Percentiles rank a stretch among this genome's conserved stretches.
Conservation (phyloP, 164 flowering plant genomes). For the Annona squamosa region DNA sequence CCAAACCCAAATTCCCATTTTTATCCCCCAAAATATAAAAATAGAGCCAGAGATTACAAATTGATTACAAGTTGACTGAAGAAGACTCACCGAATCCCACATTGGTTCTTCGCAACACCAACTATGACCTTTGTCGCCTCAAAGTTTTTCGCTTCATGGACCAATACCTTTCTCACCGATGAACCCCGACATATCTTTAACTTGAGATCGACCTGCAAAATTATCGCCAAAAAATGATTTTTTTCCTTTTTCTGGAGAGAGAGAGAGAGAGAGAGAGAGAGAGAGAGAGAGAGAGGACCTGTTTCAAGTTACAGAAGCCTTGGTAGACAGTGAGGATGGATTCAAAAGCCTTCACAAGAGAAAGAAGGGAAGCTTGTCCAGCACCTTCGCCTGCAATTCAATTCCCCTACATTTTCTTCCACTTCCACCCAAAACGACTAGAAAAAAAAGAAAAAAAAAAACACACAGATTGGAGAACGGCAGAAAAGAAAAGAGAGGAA, state of each 20-base stretch:
- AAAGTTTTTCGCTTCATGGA: conserved; percentile 57
- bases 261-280: neutral
- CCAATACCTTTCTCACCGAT: conserved; percentile 53
- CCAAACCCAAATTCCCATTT: neutral
- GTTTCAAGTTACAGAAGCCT: conserved; percentile 96
- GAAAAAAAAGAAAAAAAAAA: neutral
- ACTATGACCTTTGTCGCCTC: conserved; percentile 56
- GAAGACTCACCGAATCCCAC: conserved; percentile 18
- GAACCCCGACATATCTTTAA: conserved; percentile 90
- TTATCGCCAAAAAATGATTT: neutral
- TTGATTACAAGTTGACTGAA: too few species aligned
- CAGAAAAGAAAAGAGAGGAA: neutral
- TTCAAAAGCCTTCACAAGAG: conserved; percentile 80
- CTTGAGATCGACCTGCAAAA: conserved; percentile 77
- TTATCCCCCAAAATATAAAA: neutral
- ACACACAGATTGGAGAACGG: neutral
- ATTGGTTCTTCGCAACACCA: conserved; percentile 48
- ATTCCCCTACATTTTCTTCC: neutral
- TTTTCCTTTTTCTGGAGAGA: neutral
- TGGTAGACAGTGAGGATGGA: conserved; percentile 85
- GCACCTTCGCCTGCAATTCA: neutral
- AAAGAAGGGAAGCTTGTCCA: conserved; percentile 42
- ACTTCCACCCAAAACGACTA: neutral
- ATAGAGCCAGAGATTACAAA: neutral
- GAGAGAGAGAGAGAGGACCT: conserved; percentile 33